phyloP scores from a whole-genome alignment of 2,329 filamentous ascomycete genomes.

The Alternaria brassicae region DNA sequence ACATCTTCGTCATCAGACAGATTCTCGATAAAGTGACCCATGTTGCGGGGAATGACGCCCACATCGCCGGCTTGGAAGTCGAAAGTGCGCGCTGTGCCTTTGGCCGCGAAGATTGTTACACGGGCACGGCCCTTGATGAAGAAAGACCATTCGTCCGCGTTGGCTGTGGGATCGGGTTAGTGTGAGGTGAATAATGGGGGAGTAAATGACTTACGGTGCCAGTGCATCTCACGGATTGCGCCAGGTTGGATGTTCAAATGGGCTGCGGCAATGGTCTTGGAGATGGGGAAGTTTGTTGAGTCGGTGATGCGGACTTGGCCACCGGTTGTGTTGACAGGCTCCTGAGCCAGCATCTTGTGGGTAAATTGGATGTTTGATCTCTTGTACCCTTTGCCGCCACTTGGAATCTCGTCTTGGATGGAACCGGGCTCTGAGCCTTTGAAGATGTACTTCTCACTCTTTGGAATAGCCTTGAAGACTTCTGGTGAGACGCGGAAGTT shows the following conservation, averaged over 20 bases:
- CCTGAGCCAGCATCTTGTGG: slow-evolving; percentile 74
- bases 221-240: slow-evolving; percentile 80
- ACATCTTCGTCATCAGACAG: slow-evolving; percentile 74
- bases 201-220: slow-evolving; percentile 62
- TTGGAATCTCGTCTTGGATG: slow-evolving; percentile 70
- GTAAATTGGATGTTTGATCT: slow-evolving; percentile 73
- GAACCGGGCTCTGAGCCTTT: slow-evolving; percentile 69
- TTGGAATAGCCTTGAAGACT: slow-evolving; percentile 72
- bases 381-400: slow-evolving; percentile 64
- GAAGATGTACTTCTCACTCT: slow-evolving; percentile 78
- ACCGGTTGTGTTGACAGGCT: slow-evolving; percentile 70
- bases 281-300: slow-evolving; percentile 77
- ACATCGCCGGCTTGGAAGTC: slow-evolving; percentile 79
- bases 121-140: slow-evolving; percentile 76
- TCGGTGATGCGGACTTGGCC: slow-evolving; percentile 78
- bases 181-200: not conserved
- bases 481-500: slow-evolving; percentile 78
- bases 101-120: slow-evolving; percentile 75
- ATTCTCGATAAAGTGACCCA: slow-evolving; percentile 84
- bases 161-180: slow-evolving; percentile 38
- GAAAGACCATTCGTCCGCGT: slow-evolving; percentile 81
- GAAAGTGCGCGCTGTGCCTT: slow-evolving; percentile 74
- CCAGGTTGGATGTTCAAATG: slow-evolving; percentile 75
- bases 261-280: slow-evolving; percentile 74
- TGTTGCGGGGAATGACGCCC: slow-evolving; percentile 76